phyloP scores from a whole-genome alignment of 1,139 yeast genomes.

The Nakaseomyces nivariensis region DNA sequence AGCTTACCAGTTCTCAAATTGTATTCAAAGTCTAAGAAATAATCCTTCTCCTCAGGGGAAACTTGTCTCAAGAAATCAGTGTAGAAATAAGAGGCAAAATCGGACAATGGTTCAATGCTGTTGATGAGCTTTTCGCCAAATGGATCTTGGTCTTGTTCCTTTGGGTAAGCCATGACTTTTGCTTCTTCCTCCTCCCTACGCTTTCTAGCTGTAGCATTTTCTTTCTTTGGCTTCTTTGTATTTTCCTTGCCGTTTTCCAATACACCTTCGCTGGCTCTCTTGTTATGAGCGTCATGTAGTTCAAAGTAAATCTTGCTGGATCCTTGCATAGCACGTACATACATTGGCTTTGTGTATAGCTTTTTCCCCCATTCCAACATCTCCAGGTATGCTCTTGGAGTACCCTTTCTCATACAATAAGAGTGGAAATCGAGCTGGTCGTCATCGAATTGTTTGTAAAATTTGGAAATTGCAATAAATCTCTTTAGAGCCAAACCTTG shows the following conservation, averaged over 20 bases:
- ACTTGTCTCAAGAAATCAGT: slow-evolving; percentile 30
- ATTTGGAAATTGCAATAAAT: slow-evolving; percentile 53
- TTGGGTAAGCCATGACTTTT: slow-evolving; percentile 29
- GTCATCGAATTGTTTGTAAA: slow-evolving; percentile 59
- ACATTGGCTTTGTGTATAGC: slow-evolving; percentile 60
- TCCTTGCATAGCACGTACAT: slow-evolving; percentile 59
- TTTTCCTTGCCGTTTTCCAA: slow-evolving; percentile 13
- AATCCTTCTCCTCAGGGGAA: slow-evolving; percentile 28
- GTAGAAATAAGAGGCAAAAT: slow-evolving; percentile 33
- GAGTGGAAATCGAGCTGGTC: slow-evolving; percentile 95
- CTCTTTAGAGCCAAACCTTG: slow-evolving; percentile 76
- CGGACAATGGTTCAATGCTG: slow-evolving; percentile 34
- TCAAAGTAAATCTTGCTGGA: slow-evolving; percentile 51
- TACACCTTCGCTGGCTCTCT: slow-evolving; percentile 16
- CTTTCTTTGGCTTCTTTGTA: slow-evolving; percentile 33
- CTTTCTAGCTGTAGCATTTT: slow-evolving; percentile 31
- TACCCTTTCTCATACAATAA: slow-evolving; percentile 84
- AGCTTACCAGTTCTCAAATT: slow-evolving; percentile 37
- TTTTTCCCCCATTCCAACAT: slow-evolving; percentile 75
- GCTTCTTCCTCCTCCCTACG: slow-evolving; percentile 33
- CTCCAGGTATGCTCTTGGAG: slow-evolving; percentile 71
- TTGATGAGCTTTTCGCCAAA: slow-evolving; percentile 34
- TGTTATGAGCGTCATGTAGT: slow-evolving; percentile 26
- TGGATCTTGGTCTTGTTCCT: slow-evolving; percentile 35
- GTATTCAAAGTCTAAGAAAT: slow-evolving; percentile 36